Evolutionary conservation across 306 rosid genomes (phyloP), one percentile per base, ranked within the genome.

Genomic region (Rosa persica): DNA sequence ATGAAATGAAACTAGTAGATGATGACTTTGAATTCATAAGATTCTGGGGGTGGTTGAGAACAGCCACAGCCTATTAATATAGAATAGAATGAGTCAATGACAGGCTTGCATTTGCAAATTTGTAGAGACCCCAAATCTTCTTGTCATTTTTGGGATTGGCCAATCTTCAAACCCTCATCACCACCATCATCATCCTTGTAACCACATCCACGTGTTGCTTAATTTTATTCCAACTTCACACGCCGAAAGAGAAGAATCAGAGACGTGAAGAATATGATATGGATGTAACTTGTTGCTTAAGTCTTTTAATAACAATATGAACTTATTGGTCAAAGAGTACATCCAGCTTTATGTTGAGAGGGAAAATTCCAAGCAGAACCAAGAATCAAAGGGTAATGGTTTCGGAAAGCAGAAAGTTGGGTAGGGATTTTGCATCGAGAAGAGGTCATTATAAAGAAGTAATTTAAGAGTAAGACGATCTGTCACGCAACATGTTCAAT

Each of bases 181-280:
- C 36, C 4, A n/a, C 42, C 8, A 22, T 68, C 36, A 13, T 6
- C 52, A 43, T 42, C 54, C 2, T 43, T 39, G 73, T 12, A 69
- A 43, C 73, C 8, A 22, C n/a, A 44, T 22, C 73, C 73, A 69
- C 73, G 52, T 43, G 57, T 46, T 57, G 30, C 15, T 57, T 57
- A 4, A 22, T 22, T 12, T 36, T 12, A 58, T 23, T 58, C 65
- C 38, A 58, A 58, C 16, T 30, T 30, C 43, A n/a, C 38, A 68
- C 75, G 4, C 60, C 20, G 42, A 16, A 71, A 49, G 15, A 71
- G 23, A 48, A 17, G 11, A n/a, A 23, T 6, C n/a, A 25, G 58
- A 70, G 75, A 48, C 75, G 75, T 71, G 75, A 36, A 30, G 75
- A 49, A 71, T 49, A 30, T 25, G 22, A 3, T 46, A 6, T 69